Base-by-base conservation (phyloP, 2,329 filamentous ascomycete genomes). In the Hypoxylon sp. region DNA sequence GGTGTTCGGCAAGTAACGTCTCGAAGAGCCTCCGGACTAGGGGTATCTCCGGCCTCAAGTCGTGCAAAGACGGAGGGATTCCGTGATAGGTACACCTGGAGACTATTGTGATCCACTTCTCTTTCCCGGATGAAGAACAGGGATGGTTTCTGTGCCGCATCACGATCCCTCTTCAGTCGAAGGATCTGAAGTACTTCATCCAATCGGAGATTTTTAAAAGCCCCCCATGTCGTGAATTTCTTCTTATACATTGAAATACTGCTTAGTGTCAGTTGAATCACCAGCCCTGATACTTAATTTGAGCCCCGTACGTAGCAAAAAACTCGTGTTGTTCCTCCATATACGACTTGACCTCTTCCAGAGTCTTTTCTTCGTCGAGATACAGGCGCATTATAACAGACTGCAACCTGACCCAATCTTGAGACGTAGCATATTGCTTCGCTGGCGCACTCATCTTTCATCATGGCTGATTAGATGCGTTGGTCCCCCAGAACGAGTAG, bases 181-280 rank as follows among this genome's bases (percentile, higher is more conserved):
- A 75, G 72, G 28, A 75, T 72, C 56, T 73, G 73, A 28, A 75
- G 67, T 33, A 74, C 73, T 36, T 75, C 72, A 36, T 73, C 71
- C 28, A 69, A 65, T 26, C 73, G 71, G 36, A 74, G 67, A 32
- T 75, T 75, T 61, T 74, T 75, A 55, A 72, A 74, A 12, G 73
- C 72, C 48, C 71, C 72, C 73, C 73, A 75, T 18, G 68, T 56
- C 3, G 72, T 69, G 12, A 75, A 69, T 56, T 72, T 73, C 64
- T 73, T 74, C 57, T 75, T 74, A 42, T 74, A 75, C 71, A 73
- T 73, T 9, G 73, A 60, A 46, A 73, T 61, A 18, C 73, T 75
- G 51, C 33, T 22, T 42, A 2, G 28, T 32, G 56, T 70, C 63
- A 71, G 68, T 42, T 52, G 40, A 36, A 42, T 36, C 18, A n/a